Conservation (phyloP, 768 basidiomycete genomes). For the Mycena sanguinolenta region DNA sequence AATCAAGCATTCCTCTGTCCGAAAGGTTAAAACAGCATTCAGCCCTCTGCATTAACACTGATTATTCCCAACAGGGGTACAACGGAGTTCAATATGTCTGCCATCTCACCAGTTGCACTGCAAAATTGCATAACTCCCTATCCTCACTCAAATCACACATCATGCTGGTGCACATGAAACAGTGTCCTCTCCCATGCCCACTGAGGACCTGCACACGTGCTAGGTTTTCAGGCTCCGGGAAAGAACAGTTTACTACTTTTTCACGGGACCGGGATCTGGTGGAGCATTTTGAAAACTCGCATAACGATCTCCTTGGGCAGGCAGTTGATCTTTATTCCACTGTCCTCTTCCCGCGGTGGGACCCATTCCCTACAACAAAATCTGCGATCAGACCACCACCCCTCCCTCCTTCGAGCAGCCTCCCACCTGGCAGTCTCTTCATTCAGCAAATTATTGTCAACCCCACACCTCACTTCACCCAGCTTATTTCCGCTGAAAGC, state of each 20-base stretch:
- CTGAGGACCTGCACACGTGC: slow-evolving; percentile 2
- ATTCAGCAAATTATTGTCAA: neutral
- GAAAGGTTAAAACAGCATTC: neutral
- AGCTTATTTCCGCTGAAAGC: neutral
- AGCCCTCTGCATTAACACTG: neutral
- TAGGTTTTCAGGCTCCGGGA: neutral
- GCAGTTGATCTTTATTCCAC: neutral
- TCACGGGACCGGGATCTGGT: slow-evolving; percentile 4
- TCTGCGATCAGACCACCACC: slow-evolving; percentile 8
- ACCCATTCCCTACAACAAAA: neutral
- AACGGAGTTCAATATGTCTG: slow-evolving; percentile 9
- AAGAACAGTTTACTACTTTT: neutral
- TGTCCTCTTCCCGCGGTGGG: slow-evolving; percentile 7
- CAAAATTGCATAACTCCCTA: slow-evolving; percentile 14
- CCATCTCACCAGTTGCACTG: slow-evolving; percentile 14
- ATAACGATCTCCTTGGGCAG: slow-evolving; percentile 18
- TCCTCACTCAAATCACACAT: slow-evolving; percentile 17
- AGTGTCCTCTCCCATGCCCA: slow-evolving; percentile 23
- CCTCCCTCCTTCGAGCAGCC: neutral
- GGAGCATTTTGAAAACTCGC: slow-evolving; percentile 8
- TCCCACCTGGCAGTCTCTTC: neutral
- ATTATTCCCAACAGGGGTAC: neutral
- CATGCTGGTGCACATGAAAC: slow-evolving; percentile 14
- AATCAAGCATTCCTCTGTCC: slow-evolving; percentile 7
- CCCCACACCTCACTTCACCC: neutral